phyloP scores from a whole-genome alignment of 2,329 filamentous ascomycete genomes.

The Dactylellina drechsleri region DNA sequence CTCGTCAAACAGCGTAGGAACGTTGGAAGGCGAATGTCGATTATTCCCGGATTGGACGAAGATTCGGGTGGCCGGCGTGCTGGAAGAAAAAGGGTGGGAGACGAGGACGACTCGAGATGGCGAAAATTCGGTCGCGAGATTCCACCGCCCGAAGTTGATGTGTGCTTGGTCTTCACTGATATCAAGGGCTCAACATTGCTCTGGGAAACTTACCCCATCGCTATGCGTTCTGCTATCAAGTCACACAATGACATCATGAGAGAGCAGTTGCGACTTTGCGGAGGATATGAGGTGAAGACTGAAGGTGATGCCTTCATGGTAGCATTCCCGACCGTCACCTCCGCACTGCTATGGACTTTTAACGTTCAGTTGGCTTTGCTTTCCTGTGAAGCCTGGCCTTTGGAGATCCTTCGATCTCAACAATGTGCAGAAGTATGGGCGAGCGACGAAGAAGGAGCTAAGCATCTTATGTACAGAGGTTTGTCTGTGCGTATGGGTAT shows the following conservation, averaged over 20 bases:
- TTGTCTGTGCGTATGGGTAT: constrained; percentile 97
- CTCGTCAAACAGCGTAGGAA: constrained; percentile 83
- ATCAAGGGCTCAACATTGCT: constrained; percentile 98
- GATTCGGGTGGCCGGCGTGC: constrained; percentile 62
- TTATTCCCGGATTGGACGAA: constrained; percentile 70
- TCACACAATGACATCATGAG: constrained; percentile 98
- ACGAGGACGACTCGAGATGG: constrained; percentile 72
- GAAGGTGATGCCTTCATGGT: constrained; percentile 99
- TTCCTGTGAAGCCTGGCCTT: constrained; percentile 81
- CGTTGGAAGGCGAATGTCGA: constrained; percentile 81
- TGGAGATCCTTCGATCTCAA: constrained; percentile 86
- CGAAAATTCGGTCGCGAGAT: constrained; percentile 89
- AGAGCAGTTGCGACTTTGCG: constrained; percentile 88
- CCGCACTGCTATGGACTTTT: constrained; percentile 94
- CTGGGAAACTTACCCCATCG: constrained; percentile 93
- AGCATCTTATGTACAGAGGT: constrained; percentile 89
- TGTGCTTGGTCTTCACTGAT: constrained; percentile 96
- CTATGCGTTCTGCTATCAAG: constrained; percentile 96
- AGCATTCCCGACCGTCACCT: constrained; percentile 94
- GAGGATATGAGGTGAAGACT: constrained; percentile 98
- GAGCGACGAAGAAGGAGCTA: constrained; percentile 83
- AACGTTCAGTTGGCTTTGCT: constrained; percentile 88
- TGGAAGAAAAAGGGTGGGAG: constrained; percentile 71
- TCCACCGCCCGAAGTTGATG: constrained; percentile 86
- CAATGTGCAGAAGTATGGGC: constrained; percentile 69